A percentile compares a stretch with the other conserved stretches of the same genome.
These are phyloP conservation scores for Phlegmacium glaucopus DNA, from an alignment of 768 basidiomycete species.

Conservation along the genomic window DNA sequence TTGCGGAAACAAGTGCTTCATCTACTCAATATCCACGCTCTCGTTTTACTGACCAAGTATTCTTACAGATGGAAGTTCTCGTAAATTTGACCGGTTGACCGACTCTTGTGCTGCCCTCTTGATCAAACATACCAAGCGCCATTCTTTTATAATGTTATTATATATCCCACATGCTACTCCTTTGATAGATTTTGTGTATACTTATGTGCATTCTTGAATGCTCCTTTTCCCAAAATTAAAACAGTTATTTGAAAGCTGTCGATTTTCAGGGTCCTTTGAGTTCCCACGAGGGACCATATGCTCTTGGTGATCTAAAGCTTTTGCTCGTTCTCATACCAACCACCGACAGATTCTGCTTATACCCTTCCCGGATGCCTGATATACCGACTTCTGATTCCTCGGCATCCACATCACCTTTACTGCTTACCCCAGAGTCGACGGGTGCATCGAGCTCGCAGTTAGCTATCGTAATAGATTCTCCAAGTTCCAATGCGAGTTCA, in stretches of 20 bases:
- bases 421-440: constrained; percentile 63
- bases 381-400: constrained; percentile 37
- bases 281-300: no score
- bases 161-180: background rate
- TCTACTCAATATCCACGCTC: background rate
- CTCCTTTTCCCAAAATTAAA: no score
- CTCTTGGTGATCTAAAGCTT: no score
- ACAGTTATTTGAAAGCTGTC: no score
- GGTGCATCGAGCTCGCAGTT: constrained; percentile 22
- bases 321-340: no score
- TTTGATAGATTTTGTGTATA: background rate
- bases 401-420: constrained; percentile 46
- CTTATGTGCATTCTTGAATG: no score
- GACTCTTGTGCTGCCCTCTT: background rate
- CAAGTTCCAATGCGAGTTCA: constrained; percentile 12
- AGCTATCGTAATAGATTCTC: constrained; percentile 12
- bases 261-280: no score
- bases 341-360: background rate
- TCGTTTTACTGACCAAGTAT: constrained; percentile 50
- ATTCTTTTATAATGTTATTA: background rate
- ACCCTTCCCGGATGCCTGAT: background rate
- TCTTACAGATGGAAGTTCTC: constrained; percentile 40
- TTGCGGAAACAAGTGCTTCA: constrained; percentile 3
- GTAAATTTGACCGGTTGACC: constrained; percentile 11
- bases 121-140: background rate